These are phyloP conservation scores for Neckera pumila DNA, from an alignment of 225 moss, liverwort and hornwort genomes.

Conservation along the genomic window DNA sequence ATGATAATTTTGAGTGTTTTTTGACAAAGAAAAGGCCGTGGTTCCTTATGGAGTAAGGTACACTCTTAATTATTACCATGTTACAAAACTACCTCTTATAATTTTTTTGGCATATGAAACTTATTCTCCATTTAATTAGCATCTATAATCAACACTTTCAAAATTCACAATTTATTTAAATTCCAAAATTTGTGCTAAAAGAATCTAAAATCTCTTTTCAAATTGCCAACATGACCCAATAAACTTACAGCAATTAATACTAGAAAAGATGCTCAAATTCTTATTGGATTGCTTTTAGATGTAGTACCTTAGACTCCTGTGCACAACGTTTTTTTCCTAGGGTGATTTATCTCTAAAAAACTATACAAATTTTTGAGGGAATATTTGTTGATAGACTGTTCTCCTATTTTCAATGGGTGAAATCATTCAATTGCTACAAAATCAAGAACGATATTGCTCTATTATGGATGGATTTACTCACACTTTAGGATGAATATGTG, in stretches of 20 bases:
- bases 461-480: neutral
- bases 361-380: neutral
- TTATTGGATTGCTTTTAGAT: neutral
- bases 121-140: too few relatives aligned
- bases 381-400: neutral
- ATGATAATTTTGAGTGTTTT: too few relatives aligned
- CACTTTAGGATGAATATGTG: neutral
- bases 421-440: neutral
- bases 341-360: neutral
- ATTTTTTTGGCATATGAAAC: neutral
- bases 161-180: neutral
- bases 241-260: neutral
- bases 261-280: neutral
- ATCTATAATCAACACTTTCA: neutral
- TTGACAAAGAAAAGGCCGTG: too few relatives aligned
- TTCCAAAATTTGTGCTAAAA: neutral
- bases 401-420: rapidly evolving
- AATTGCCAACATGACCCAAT: rapidly evolving
- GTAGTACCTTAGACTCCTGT: neutral
- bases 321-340: rapidly evolving
- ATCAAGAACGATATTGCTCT: neutral
- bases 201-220: neutral
- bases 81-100: neutral
- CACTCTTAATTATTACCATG: neutral
- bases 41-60: too few relatives aligned